These are phyloP conservation scores for Trichosporon asahii DNA, from an alignment of 1,284 basidiomycete species.

Conservation along the genomic window DNA sequence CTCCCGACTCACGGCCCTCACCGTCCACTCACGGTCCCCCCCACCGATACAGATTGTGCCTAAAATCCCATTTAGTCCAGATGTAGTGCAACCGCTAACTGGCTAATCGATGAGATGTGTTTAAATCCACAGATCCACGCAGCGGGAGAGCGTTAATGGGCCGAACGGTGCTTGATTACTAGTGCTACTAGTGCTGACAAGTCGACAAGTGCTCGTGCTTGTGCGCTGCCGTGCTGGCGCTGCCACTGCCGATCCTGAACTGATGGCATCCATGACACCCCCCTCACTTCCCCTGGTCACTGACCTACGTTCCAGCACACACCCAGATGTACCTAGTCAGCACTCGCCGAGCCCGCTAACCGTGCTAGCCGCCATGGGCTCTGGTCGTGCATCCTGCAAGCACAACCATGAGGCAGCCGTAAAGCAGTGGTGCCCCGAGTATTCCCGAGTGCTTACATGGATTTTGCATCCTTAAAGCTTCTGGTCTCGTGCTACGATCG, in stretches of 20 bases:
- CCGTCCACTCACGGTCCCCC: neutral
- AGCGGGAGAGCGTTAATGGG: too few species aligned
- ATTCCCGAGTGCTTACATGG: slow-evolving; percentile 1
- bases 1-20: neutral
- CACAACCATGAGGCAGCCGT: neutral
- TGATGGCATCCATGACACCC: neutral
- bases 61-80: neutral
- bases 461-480: too few species aligned
- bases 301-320: neutral
- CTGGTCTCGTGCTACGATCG: neutral
- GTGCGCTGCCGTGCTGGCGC: neutral
- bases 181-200: too few species aligned
- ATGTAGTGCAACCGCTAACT: neutral
- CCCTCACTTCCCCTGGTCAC: neutral
- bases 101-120: neutral
- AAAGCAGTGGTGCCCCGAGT: neutral
- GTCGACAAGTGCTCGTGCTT: neutral
- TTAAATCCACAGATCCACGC: too few species aligned
- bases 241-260: slow-evolving; percentile 8
- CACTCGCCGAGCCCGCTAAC: neutral
- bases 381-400: neutral
- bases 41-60: neutral
- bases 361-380: slow-evolving; percentile 8
- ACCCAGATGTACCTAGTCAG: neutral
- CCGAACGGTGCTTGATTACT: neutral